Conservation (phyloP, 2,329 filamentous ascomycete genomes). For the Bipolaris gigantea region DNA sequence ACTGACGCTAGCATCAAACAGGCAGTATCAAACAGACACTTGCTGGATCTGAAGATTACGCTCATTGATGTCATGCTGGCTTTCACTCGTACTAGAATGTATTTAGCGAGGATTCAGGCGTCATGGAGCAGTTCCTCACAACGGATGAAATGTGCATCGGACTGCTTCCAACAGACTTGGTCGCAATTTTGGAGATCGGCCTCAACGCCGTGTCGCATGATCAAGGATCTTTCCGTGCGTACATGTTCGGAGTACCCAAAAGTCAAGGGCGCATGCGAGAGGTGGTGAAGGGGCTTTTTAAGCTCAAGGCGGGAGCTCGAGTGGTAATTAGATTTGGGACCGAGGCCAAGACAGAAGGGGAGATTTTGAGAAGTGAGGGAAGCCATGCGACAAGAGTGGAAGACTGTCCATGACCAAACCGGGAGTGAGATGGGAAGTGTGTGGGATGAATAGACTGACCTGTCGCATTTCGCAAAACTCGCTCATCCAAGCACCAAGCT, state of each 20-base stretch:
- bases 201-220: constrained; percentile 22
- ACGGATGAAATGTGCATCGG: constrained; percentile 20
- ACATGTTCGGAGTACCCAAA: constrained; percentile 23
- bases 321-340: constrained; percentile 21
- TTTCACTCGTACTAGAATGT: neutral
- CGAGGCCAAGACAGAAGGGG: constrained; percentile 11
- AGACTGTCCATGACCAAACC: constrained; percentile 4
- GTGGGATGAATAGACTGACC: too few relatives aligned
- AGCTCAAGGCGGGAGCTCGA: constrained; percentile 16
- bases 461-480: neutral
- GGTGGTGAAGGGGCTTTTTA: constrained; percentile 18
- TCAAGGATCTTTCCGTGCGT: constrained; percentile 22
- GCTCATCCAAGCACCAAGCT: too few relatives aligned
- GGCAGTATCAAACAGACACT: too few relatives aligned
- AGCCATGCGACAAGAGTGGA: constrained; percentile 7
- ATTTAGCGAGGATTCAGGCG: constrained; percentile 20
- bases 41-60: too few relatives aligned
- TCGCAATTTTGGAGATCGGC: constrained; percentile 17
- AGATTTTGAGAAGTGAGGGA: constrained; percentile 12
- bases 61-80: too few relatives aligned
- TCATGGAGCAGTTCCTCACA: constrained; percentile 20
- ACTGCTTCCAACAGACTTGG: constrained; percentile 12
- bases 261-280: constrained; percentile 19
- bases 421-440: neutral
- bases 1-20: too few relatives aligned